These are phyloP conservation scores for Spergularia bocconei DNA, from an alignment of 148 eudicot species.

Conservation along the genomic window DNA sequence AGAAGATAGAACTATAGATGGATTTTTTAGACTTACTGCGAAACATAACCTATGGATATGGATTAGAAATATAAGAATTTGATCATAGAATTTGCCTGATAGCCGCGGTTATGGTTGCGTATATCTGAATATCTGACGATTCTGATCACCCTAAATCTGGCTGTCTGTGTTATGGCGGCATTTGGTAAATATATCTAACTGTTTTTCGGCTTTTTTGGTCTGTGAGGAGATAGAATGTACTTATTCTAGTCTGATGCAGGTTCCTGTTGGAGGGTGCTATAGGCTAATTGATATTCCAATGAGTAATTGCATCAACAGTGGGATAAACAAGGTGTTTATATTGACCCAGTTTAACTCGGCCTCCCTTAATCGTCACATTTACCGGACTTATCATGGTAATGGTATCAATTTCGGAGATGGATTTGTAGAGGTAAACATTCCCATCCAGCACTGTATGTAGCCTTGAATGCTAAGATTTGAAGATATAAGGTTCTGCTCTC, in stretches of 20 bases:
- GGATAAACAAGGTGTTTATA: slow-evolving; percentile 78
- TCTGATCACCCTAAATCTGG: no score
- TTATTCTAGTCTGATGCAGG: slow-evolving; percentile 45
- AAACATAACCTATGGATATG: no score
- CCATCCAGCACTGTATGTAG: neutral
- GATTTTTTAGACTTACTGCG: no score
- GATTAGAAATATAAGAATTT: no score
- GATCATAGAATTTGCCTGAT: no score
- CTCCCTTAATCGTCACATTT: slow-evolving; percentile 87
- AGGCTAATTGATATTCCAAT: slow-evolving; percentile 95
- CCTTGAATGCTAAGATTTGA: neutral
- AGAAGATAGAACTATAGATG: no score
- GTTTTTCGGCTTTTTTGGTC: neutral
- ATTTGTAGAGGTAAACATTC: slow-evolving; percentile 70
- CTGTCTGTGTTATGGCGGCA: no score
- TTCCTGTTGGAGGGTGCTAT: slow-evolving; percentile 94
- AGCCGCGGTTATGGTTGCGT: no score
- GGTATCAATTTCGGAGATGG: slow-evolving; percentile 95
- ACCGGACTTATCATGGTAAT: slow-evolving; percentile 83
- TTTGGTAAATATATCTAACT: no score
- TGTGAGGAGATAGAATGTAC: neutral
- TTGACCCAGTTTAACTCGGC: slow-evolving; percentile 95
- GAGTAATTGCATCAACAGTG: slow-evolving; percentile 98
- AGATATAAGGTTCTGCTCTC: neutral
- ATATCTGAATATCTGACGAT: no score